Base-by-base conservation (phyloP, 768 basidiomycete genomes). In the Russula ochroleuca region DNA sequence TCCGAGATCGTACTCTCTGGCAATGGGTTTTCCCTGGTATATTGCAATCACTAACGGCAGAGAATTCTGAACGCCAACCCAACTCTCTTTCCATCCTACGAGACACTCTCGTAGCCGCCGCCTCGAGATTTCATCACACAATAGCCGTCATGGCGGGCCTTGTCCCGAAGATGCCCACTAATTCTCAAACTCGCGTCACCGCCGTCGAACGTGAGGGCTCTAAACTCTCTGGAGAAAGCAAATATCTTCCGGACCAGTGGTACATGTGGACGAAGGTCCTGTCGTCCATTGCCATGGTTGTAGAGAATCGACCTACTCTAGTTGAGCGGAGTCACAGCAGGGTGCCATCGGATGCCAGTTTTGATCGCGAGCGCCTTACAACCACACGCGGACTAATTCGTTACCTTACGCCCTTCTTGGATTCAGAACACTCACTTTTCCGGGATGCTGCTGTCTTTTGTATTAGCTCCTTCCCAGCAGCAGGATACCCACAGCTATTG, bases 381-480 rank as follows among this genome's bases (percentile, higher is more conserved):
- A 90, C 89, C 0, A 88, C 91, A 5, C 83, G 88, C 28, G 92
- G 87, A 28, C 74, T 96, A 25, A 94, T 96, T 75, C 82, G 88
- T 68, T 90, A 91, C 68, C 78, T 95, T 59, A 89, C 91, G 0
- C 90, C 92, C 7, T 92, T 94, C 72, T 79, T 98, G 59, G 90
- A 92, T 66, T 90, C 90, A 7, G 94, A 96, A 69, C 87, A 90
- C 70, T 83, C 83, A 1, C 78, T 83, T 11, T 94, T 95, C 73
- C 85, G 92, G 57, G 90, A 94, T 71, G 85, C 88, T 0, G 92
- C 91, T 14, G 92, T 95, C 11, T 77, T 91, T 41, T 92, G 93
- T 62, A 89, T 98, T 71, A 94, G 94, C 70, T 86, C 89, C 28
- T 90, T 96, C 68, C 90, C 91, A 6, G 79, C 85, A 13, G 81